Evolutionary conservation across 2,329 filamentous ascomycete species (phyloP).

Genomic region (Cladosporium oxysporum): DNA sequence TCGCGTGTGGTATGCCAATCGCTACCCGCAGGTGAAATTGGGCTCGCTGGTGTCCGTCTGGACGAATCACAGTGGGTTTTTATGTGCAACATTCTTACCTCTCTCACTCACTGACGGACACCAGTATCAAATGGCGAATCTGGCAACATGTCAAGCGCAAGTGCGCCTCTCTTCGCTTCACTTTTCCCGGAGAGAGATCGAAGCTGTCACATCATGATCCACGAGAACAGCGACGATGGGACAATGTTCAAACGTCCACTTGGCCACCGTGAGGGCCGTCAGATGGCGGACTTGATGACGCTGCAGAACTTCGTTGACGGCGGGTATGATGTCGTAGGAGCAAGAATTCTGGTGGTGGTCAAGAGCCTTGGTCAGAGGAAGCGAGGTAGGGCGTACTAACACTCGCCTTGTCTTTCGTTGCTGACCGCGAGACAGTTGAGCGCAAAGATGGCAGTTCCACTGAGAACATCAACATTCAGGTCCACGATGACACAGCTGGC

Average conservation of each 20-base stretch:
- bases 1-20: conserved; percentile 41
- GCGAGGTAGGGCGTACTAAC: conserved; percentile 39
- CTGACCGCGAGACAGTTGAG: conserved; percentile 40
- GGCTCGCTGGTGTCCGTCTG: conserved; percentile 59
- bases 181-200: conserved; percentile 60
- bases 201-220: conserved; percentile 56
- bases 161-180: conserved; percentile 54
- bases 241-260: conserved; percentile 51
- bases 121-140: conserved; percentile 51
- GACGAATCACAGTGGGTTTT: conserved; percentile 50
- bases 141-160: conserved; percentile 42
- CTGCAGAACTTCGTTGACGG: conserved; percentile 56
- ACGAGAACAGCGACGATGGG: conserved; percentile 50
- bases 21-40: conserved; percentile 48
- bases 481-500: conserved; percentile 61
- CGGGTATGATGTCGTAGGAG: conserved; percentile 55
- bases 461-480: conserved; percentile 51
- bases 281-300: conserved; percentile 56
- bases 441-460: conserved; percentile 50
- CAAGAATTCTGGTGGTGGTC: conserved; percentile 59
- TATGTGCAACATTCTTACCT: conserved; percentile 7
- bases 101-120: neutral
- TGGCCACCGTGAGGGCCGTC: conserved; percentile 40
- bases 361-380: conserved; percentile 58
- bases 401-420: neutral